phyloP scores from a whole-genome alignment of 495 filamentous ascomycete species.

The Penicillium waksmanii region DNA sequence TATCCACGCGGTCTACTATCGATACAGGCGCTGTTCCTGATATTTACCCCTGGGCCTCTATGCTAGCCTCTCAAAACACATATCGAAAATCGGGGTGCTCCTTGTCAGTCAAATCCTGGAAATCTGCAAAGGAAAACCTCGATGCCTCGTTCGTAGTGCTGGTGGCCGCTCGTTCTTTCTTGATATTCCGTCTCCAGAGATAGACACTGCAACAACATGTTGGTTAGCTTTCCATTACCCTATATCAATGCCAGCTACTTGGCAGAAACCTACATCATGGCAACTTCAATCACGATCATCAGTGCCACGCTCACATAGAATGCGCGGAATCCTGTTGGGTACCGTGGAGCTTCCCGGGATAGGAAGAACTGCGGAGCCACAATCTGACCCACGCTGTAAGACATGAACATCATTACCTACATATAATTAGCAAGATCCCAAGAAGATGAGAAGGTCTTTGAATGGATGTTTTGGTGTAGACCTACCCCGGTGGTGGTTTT shows the following conservation, averaged over 20 bases:
- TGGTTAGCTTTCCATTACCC: neutral
- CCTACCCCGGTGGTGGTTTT: constrained; percentile 26
- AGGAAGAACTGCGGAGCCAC: constrained; percentile 36
- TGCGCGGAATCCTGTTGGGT: constrained; percentile 27
- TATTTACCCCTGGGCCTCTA: no score
- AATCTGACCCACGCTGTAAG: constrained; percentile 36
- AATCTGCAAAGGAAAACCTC: neutral
- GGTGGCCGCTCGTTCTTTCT: neutral
- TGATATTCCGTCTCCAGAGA: neutral
- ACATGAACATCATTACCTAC: constrained; percentile 27
- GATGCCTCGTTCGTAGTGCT: neutral
- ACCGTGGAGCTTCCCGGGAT: constrained; percentile 22
- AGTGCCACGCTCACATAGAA: constrained; percentile 19
- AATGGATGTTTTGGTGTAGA: neutral
- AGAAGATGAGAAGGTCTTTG: neutral
- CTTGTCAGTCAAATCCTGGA: neutral
- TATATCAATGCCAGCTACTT: no score
- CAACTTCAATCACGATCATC: constrained; percentile 16
- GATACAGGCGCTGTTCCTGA: no score
- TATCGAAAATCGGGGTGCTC: neutral
- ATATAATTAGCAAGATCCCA: no score
- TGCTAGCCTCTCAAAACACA: neutral
- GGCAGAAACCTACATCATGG: constrained; percentile 10
- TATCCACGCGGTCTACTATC: no score
- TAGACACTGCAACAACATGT: neutral